A percentile compares a stretch with the other conserved stretches of the same genome.
These are phyloP conservation scores for Pseudogymnoascus sp. DNA, from an alignment of 2,329 filamentous ascomycete species.

Conservation along the genomic window DNA sequence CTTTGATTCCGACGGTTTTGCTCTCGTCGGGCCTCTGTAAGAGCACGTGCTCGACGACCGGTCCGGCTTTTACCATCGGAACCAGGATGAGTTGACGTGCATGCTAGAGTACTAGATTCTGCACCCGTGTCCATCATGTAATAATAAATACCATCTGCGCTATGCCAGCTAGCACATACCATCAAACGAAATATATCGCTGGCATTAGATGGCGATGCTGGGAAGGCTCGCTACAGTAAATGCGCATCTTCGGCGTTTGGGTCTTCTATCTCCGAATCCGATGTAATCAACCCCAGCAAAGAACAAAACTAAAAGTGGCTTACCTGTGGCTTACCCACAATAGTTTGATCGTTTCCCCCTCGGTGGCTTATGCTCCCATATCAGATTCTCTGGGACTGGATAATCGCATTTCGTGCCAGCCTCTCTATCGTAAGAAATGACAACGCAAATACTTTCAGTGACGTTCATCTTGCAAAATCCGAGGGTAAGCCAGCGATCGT, in stretches of 20 bases:
- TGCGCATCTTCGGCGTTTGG: neutral
- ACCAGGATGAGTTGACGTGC: neutral
- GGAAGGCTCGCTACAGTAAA: neutral
- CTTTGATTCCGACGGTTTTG: conserved; percentile 33
- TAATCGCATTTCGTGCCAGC: neutral
- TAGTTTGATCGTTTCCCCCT: neutral
- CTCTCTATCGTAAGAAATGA: neutral
- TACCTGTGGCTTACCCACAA: neutral
- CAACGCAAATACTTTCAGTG: neutral
- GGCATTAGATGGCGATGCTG: neutral
- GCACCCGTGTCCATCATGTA: neutral
- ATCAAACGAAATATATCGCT: neutral
- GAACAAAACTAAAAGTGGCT: neutral
- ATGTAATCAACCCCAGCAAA: neutral
- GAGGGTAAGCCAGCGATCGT: neutral
- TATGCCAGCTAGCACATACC: neutral
- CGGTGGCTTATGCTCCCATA: neutral
- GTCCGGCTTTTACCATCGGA: neutral
- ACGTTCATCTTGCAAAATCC: neutral
- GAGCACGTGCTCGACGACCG: conserved; percentile 25
- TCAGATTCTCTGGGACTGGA: neutral
- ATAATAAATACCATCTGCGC: neutral
- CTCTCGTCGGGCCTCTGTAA: conserved; percentile 32
- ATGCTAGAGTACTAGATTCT: neutral
- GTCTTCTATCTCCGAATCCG: neutral